Evolutionary conservation across 164 flowering plant genomes (phyloP), one percentile per base, ranked within the genome.

Genomic region (Litsea cubeba): DNA sequence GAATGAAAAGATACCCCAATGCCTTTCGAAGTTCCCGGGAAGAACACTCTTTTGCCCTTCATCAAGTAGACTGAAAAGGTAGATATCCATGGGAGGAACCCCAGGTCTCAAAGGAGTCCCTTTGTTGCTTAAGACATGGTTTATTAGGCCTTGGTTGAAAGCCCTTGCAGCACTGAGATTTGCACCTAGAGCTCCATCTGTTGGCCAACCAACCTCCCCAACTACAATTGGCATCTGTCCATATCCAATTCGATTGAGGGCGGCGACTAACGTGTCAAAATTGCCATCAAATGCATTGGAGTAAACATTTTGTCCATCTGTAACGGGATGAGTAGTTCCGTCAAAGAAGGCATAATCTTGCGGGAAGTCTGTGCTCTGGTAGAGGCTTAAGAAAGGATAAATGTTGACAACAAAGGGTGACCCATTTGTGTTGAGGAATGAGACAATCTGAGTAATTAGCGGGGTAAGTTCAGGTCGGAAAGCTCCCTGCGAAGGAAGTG

Each of bases 181-280:
- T 11, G 98, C 99, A 71, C 89, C 71, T 7, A 85, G 7, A 23
- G 87, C 96, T 25, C 96, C 99, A 83, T 93, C 98, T 0, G 96
- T 87, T 1, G 97, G 99, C 99, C 98, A 95, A 70, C 97, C 97
- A 7, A 95, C 82, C 85, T 95, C 99, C 30, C 97, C 99, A 62
- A 93, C 82, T 12, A 88, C 86, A 46, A 93, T 90, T 1, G 92
- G 93, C 87, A 95, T 87, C 78, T 89, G 94, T 46, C 86, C 85
- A 82, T 81, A 91, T 23, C 99, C 99, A 63, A 91, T 64, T 80
- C 82, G 89, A 73, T 62, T 82, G 67, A 93, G 98, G 28, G 99
- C 93, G 18, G 98, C 85, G 73, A 91, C 88, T 70, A 90, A 79
- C 6, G 99, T 95, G 88, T 93, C 99, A 24, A 71, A 86, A 77